Evolutionary conservation across 2,329 filamentous ascomycete species (phyloP).

Genomic region (Calonectria multiphialidica): DNA sequence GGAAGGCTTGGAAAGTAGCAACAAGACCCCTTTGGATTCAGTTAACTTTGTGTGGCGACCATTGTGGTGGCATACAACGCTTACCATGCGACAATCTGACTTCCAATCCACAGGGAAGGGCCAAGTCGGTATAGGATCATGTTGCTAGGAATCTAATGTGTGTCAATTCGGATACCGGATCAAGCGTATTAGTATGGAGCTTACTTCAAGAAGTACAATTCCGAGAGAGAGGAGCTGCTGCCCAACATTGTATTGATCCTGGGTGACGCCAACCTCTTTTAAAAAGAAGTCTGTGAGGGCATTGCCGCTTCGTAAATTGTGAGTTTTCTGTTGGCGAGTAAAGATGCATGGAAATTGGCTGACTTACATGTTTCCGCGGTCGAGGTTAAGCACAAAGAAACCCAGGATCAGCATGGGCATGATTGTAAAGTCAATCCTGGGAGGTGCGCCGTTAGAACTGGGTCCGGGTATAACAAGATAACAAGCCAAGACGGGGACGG

Average conservation of each 20-base stretch:
- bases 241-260: slow-evolving; percentile 62
- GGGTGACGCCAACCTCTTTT: slow-evolving; percentile 58
- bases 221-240: slow-evolving; percentile 60
- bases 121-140: slow-evolving; percentile 60
- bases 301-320: slow-evolving; percentile 44
- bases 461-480: neutral
- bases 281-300: slow-evolving; percentile 60
- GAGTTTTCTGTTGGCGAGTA: neutral
- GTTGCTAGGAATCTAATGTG: slow-evolving; percentile 53
- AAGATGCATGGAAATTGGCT: neutral
- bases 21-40: slow-evolving; percentile 46
- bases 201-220: slow-evolving; percentile 56
- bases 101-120: slow-evolving; percentile 58
- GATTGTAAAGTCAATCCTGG: slow-evolving; percentile 58
- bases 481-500: neutral
- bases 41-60: neutral
- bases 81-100: slow-evolving; percentile 48
- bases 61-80: neutral
- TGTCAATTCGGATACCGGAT: neutral
- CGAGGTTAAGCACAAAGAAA: slow-evolving; percentile 58
- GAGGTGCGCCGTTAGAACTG: neutral
- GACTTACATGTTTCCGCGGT: slow-evolving; percentile 51
- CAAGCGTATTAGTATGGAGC: neutral
- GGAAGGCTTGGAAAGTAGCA: slow-evolving; percentile 51
- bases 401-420: slow-evolving; percentile 60